Conservation (phyloP, 2,329 filamentous ascomycete species). For the Alternaria consortialis region DNA sequence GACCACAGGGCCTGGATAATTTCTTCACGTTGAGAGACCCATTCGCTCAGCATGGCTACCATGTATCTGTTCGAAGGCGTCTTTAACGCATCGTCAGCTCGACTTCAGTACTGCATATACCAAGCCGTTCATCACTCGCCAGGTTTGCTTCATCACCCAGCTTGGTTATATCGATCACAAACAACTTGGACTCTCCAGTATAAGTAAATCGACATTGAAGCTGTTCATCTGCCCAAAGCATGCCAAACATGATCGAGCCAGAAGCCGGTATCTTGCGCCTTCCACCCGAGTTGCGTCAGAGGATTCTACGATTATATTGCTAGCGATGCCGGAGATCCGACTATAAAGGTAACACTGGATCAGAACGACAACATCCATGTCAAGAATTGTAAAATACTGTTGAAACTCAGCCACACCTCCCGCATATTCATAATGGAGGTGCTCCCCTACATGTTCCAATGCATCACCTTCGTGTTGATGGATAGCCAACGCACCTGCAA, state of each 20-base stretch:
- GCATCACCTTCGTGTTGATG: background rate
- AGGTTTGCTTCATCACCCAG: background rate
- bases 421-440: background rate
- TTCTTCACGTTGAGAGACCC: background rate
- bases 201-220: background rate
- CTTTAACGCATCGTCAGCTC: rapidly evolving
- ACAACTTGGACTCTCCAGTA: background rate
- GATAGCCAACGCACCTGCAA: background rate
- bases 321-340: background rate
- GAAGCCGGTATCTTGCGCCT: background rate
- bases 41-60: no score
- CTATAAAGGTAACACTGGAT: background rate
- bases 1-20: background rate
- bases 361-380: background rate
- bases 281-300: background rate
- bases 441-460: background rate
- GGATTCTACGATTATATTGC: background rate
- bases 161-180: background rate
- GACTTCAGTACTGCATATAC: no score
- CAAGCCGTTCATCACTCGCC: background rate
- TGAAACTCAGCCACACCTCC: background rate
- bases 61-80: background rate
- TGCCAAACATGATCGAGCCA: background rate
- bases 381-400: background rate
- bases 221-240: background rate